Evolutionary conservation across 2,329 filamentous ascomycete species (phyloP).

Genomic region (Knufia fluminis): DNA sequence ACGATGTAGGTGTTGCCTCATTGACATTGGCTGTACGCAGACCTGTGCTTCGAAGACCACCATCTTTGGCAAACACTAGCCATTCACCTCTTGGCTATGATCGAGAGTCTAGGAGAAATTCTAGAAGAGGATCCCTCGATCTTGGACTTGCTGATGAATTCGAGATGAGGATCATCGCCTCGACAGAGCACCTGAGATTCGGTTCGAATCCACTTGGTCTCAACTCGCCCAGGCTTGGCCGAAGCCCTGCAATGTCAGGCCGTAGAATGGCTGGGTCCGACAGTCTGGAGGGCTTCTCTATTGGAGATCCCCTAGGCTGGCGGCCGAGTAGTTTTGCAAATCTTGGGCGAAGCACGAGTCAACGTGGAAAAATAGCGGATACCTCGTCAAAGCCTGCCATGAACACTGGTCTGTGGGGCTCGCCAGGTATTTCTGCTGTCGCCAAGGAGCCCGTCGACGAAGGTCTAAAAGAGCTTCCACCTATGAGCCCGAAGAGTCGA

Average conservation of each 20-base stretch:
- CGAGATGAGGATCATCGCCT: conserved; percentile 50
- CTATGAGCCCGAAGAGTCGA: conserved; percentile 7
- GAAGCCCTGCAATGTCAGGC: conserved; percentile 20
- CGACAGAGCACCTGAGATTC: conserved; percentile 51
- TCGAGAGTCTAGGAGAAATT: conserved; percentile 6
- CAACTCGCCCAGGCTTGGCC: conserved; percentile 20
- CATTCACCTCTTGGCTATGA: conserved; percentile 4
- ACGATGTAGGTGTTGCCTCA: conserved; percentile 83
- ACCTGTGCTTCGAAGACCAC: conserved; percentile 17
- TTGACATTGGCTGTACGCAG: conserved; percentile 76
- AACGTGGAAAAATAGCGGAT: conserved; percentile 13
- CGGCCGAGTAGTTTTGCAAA: conserved; percentile 6
- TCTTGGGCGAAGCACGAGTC: conserved; percentile 14
- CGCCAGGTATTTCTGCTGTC: neutral
- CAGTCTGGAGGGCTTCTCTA: conserved; percentile 19
- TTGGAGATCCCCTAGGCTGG: conserved; percentile 17
- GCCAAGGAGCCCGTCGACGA: conserved; percentile 1
- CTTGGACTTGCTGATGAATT: conserved; percentile 43
- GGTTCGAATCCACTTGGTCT: conserved; percentile 29
- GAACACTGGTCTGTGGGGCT: conserved; percentile 18
- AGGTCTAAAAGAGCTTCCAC: neutral
- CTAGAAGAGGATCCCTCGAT: conserved; percentile 22
- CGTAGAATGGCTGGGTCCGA: conserved; percentile 17
- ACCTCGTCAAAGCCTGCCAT: conserved; percentile 8
- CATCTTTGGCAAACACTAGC: conserved; percentile 9